Base-by-base conservation (phyloP, 805 yeast genomes). In the Cyberlindnera maritima region DNA sequence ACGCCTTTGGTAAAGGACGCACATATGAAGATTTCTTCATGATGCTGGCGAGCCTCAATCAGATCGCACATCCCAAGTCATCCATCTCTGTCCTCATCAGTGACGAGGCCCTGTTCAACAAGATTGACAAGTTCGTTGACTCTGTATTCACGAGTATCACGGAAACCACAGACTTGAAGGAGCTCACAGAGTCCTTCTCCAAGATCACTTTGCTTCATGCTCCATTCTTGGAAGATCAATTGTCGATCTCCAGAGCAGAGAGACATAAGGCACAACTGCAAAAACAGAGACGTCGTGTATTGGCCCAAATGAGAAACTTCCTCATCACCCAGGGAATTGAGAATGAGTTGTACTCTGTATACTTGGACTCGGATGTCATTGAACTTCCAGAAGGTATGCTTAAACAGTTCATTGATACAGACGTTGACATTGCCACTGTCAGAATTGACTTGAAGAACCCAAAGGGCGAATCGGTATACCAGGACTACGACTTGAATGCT, bases 401-500 rank as follows among this genome's bases (percentile, higher is more conserved):
- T 7, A 39, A 41, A 32, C 50, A 51, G 2, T 60, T 66, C 29
- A 44, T 64, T 7, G 46, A 49, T 5, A 52, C 64, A 9, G 50
- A 41, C 2, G 60, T 55, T 17, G 71, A 68, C 35, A 62, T 68
- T 35, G 59, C 60, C 5, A 66, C 66, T 0, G 54, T 66, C 1
- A 46, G 67, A 39, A 46, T 68, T 15, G 57, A 55, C 18, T 55
- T 55, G 43, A 59, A 58, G 32, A 54, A 50, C 13, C 38, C 43
- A 9, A 39, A 48, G 2, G 62, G 59, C 5, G 15, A 15, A 19
- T 32, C 43, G 2, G 39, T 37, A 4, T 45, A 48, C 32, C 41
- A 36, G 11, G 71, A 67, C 41, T 67, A 67, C 50, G 71, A 67
- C 51, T 52, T 52, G 37, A 66, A 67, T 49, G 51, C 69, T 3